Conservation (phyloP, 2,329 filamentous ascomycete species). For the Penicillium sp. region DNA sequence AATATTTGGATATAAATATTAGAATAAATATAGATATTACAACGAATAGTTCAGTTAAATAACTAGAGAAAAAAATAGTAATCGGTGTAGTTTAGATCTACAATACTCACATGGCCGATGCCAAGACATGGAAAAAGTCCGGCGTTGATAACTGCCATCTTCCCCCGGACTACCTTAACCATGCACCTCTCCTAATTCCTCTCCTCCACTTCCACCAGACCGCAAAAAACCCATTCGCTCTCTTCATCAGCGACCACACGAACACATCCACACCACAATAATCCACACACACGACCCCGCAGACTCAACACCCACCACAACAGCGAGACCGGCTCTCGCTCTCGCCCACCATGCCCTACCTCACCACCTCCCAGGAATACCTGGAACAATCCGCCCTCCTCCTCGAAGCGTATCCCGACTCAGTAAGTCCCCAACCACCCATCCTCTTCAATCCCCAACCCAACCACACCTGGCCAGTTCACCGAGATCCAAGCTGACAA, state of each 20-base stretch:
- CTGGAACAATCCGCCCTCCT: slow-evolving; percentile 81
- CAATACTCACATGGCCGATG: slow-evolving; percentile 2
- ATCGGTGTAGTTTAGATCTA: background rate
- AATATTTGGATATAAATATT: background rate
- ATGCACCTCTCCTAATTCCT: slow-evolving; percentile 4
- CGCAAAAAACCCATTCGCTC: background rate
- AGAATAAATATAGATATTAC: background rate
- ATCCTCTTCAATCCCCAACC: background rate
- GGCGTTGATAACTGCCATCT: slow-evolving; percentile 16
- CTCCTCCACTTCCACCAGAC: background rate
- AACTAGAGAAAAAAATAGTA: background rate
- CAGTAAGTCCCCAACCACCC: slow-evolving; percentile 52
- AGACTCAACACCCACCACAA: slow-evolving; percentile 3
- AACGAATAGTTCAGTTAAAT: background rate
- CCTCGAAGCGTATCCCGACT: slow-evolving; percentile 76
- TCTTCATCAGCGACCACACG: background rate
- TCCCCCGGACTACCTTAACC: slow-evolving; percentile 14
- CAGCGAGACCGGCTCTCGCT: slow-evolving; percentile 15
- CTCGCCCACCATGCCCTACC: slow-evolving; percentile 62
- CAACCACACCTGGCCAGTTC: slow-evolving; percentile 2
- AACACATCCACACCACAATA: background rate
- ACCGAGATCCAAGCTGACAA: slow-evolving; percentile 4
- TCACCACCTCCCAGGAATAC: slow-evolving; percentile 82
- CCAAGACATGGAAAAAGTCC: slow-evolving; percentile 27
- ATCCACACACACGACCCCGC: background rate